Evolutionary conservation across 441 rosid genomes (phyloP).

Genomic region (Flueggea neowawraea): DNA sequence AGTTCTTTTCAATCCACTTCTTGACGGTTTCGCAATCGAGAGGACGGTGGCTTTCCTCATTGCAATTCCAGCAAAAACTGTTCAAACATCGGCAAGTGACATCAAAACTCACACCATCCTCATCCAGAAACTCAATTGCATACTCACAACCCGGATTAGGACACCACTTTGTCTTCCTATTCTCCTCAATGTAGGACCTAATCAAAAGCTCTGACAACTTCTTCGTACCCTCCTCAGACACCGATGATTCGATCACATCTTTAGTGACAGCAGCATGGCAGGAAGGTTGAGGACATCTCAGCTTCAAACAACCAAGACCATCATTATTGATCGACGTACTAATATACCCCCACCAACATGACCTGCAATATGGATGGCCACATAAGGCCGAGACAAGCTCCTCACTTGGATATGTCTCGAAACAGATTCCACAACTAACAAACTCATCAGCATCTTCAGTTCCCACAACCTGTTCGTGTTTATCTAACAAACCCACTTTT

Average conservation of each 20-base stretch:
- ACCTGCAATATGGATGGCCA: constrained; percentile 41
- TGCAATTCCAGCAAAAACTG: constrained; percentile 74
- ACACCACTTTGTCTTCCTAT: constrained; percentile 61
- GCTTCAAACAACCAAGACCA: constrained; percentile 59
- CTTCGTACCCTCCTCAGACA: constrained; percentile 36
- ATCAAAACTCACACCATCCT: constrained; percentile 30
- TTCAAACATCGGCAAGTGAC: constrained; percentile 53
- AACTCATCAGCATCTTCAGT: background rate
- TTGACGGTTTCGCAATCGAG: constrained; percentile 64
- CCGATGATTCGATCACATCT: constrained; percentile 41
- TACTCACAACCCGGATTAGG: constrained; percentile 60
- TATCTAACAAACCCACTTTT: too few relatives aligned
- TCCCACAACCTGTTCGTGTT: too few relatives aligned
- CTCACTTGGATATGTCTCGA: constrained; percentile 24
- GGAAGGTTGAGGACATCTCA: constrained; percentile 66
- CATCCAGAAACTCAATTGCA: constrained; percentile 43
- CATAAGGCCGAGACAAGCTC: constrained; percentile 25
- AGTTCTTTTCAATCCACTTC: constrained; percentile 64
- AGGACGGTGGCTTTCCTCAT: constrained; percentile 78
- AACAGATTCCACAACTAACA: constrained; percentile 40
- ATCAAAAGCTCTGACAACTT: constrained; percentile 45
- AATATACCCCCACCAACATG: constrained; percentile 44
- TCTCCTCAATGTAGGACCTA: constrained; percentile 59
- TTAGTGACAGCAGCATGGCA: constrained; percentile 51
- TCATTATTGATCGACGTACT: constrained; percentile 48